Evolutionary conservation across 2,329 filamentous ascomycete genomes (phyloP), one percentile per base, ranked within the genome.

Genomic region (Ascochyta koolunga): DNA sequence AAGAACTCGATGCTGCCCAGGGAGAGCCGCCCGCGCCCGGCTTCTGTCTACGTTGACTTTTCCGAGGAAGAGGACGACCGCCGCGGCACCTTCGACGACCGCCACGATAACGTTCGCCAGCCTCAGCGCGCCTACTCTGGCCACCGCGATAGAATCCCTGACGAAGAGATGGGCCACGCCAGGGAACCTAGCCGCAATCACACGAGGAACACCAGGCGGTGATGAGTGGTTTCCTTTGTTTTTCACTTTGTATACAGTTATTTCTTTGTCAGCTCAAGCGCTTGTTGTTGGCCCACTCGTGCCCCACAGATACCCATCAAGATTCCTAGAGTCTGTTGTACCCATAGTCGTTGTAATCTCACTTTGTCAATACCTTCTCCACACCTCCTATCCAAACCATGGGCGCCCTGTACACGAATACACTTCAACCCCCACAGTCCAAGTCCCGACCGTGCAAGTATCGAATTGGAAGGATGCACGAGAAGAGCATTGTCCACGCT

Each of bases 21-120:
- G 36, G 61, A 68, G 16, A 62, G 64, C 5, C 67, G 71, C 8
- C 64, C 74, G 15, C 75, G 72, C 27, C 78, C 79, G 24, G 79
- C 79, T 2, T 80, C 79, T 4, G 77, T 76, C 2, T 79, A 78
- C 38, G 75, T 80, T 54, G 78, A 80, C 38, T 75, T 77, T 36
- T 72, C 72, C 10, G 74, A 77, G 31, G 75, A 77, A 31, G 71
- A 76, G 18, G 69, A 72, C 0, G 61, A 67, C 13, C 66, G 65
- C 11, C 58, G 56, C 29, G 60, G 58, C 41, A 48, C 56, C 22
- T 69, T 68, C 27, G 58, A 65, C 10, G 61, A 64, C 9, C 54
- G 53, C 22, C 59, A 65, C 36, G 65, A 67, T 24, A 47, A 69
- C 42, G 66, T 73, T 24, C 69, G 65, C 25, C 62, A 59, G 13